These are phyloP conservation scores for Aspergillus sp. DNA, from an alignment of 2,329 filamentous ascomycete species.

Conservation along the genomic window DNA sequence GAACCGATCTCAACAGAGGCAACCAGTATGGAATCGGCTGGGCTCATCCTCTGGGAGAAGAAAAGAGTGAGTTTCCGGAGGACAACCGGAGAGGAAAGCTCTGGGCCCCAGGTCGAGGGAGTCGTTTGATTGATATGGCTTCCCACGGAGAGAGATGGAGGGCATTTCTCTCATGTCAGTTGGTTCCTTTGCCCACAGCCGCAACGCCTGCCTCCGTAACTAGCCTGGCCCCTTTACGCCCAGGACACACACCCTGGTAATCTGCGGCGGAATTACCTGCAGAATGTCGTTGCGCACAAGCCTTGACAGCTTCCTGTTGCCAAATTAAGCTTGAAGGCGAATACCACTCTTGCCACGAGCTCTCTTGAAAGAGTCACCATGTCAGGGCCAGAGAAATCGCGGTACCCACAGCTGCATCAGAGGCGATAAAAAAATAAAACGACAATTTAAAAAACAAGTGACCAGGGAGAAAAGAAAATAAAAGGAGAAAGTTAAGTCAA, in stretches of 20 bases:
- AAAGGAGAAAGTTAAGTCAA: conserved; percentile 1
- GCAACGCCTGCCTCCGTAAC: conserved; percentile 20
- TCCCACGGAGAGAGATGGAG: conserved; percentile 14
- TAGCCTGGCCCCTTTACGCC: conserved; percentile 23
- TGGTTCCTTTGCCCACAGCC: conserved; percentile 11
- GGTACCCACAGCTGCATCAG: background rate
- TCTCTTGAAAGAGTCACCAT: conserved; percentile 24
- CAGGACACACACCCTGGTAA: conserved; percentile 21
- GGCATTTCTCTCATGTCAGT: conserved; percentile 16
- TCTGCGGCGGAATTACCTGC: conserved; percentile 26
- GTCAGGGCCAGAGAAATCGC: conserved; percentile 24
- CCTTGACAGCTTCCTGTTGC: conserved; percentile 20
- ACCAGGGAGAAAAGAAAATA: conserved; percentile 4
- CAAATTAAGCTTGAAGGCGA: conserved; percentile 22
- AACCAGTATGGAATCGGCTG: background rate
- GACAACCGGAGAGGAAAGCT: conserved; percentile 1
- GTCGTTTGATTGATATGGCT: conserved; percentile 24
- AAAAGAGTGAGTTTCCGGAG: background rate
- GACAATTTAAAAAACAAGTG: conserved; percentile 2
- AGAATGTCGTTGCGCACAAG: conserved; percentile 21
- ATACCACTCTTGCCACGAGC: conserved; percentile 30
- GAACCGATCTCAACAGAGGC: background rate
- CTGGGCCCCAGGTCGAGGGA: conserved; percentile 16
- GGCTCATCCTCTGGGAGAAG: background rate
- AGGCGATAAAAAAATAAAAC: background rate